These are phyloP conservation scores for Trichoderma sp. DNA, from an alignment of 2,329 filamentous ascomycete species.

Conservation along the genomic window DNA sequence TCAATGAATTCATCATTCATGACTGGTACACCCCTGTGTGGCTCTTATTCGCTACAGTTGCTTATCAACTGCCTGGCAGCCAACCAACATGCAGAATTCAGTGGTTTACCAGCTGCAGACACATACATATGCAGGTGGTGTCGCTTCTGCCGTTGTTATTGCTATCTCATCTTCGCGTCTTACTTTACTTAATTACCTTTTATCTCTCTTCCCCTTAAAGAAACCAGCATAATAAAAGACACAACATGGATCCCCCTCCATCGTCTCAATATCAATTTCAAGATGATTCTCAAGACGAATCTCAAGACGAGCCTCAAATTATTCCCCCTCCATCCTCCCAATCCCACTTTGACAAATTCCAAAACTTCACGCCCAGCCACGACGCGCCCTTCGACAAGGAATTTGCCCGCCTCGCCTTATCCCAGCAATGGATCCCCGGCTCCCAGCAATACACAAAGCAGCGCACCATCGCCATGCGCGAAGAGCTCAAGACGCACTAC, in stretches of 20 bases:
- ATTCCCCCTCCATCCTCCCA: conserved; percentile 26
- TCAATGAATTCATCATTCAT: neutral
- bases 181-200: fast-evolving
- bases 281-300: conserved; percentile 26
- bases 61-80: neutral
- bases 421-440: conserved; percentile 34
- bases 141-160: neutral
- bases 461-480: conserved; percentile 35
- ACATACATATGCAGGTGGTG: neutral
- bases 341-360: conserved; percentile 36
- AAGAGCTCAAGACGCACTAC: conserved; percentile 34
- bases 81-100: neutral
- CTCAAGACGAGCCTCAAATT: neutral
- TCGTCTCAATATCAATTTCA: conserved; percentile 26
- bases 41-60: neutral
- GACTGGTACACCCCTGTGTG: neutral
- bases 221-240: neutral
- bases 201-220: neutral
- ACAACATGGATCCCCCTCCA: neutral
- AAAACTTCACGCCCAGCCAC: conserved; percentile 33
- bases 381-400: conserved; percentile 35
- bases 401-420: conserved; percentile 35
- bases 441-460: conserved; percentile 24
- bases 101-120: neutral
- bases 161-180: neutral